Evolutionary conservation across 345 rosid species (phyloP), one percentile per base, ranked within the genome.

Genomic region (Conringia planisiliqua): DNA sequence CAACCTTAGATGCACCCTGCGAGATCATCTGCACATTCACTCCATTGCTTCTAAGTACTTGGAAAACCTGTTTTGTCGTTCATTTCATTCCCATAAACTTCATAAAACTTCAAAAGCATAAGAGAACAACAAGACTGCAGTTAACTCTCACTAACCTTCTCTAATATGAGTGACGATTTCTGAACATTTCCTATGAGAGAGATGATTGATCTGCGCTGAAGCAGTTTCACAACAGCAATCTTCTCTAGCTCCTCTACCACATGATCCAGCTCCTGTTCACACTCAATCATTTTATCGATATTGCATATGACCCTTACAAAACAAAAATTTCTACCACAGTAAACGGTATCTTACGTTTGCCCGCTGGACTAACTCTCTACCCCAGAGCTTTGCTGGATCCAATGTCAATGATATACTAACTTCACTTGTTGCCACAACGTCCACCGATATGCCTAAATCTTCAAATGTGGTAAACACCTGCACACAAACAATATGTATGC

Each of bases 341-440:
- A 3, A 46, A 35, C 52, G 3, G 63, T 42, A 20, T 48, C 63
- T 56, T 64, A 77, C 80, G 68, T 90, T 88, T 85, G 85, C 89
- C 83, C 87, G 97, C 79, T 90, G 96, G 63, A 93, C 83, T 14
- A 93, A 85, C 75, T 93, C 97, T 82, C 97, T 87, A 69, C 93
- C 84, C 97, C 97, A 90, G 32, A 93, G 85, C 82, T 89, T 90
- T 33, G 98, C 90, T 17, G 96, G 97, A 84, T 93, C 98, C 71
- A 93, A 22, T 30, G 98, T 93, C 87, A 93, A 64, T 7, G 98
- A 93, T 68, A 93, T 86, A 83, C 96, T 93, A 76, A 93, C 97
- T 89, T 90, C 97, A 82, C 98, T 90, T n/a, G 96, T 93, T 43
- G 98, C 98, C 18, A 93, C 98, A 52, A 90, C 98, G 79, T 93